Base-by-base conservation (phyloP, 2,329 filamentous ascomycete species). In the Graphilbum fragrans region DNA sequence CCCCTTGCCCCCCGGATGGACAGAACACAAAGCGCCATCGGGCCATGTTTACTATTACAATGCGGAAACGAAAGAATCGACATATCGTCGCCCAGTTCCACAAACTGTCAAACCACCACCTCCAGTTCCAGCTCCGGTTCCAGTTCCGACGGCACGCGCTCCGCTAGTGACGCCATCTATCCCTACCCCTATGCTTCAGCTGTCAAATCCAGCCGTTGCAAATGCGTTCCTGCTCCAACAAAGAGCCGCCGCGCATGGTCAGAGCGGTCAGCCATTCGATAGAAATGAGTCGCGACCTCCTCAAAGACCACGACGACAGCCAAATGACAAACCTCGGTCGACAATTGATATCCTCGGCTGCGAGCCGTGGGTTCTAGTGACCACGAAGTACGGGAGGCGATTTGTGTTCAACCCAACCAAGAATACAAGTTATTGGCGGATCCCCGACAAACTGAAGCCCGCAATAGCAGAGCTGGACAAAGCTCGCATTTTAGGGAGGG, bases 1-100 rank as follows among this genome's bases (percentile, higher is more conserved):
- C n/a, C n/a, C n/a, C n/a, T n/a, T n/a, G n/a, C n/a, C n/a, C n/a
- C n/a, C n/a, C n/a, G n/a, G n/a, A n/a, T 95, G 88, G 88, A 86
- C 83, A n/a, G 85, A 94, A 60, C 87, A 95, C 63, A 88, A 80
- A 61, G 86, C 88, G 40, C 88, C 87, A 6, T 81, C 82, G 39
- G 86, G 86, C 5, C 87, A 94, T 59, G 71, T 72, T 22, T 95
- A 94, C 64, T 95, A 88, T 62, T 92, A 93, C 65, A 82, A 94
- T 63, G 68, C 78, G 36, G 67, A 73, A 42, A 90, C 85, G 1
- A 86, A 92, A 53, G 74, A 85, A 53, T 94, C 88, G 1, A 94
- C 88, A 35, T 95, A 94, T 59, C 82, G 72, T 32, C 77, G 86
- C 27, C 88, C 88, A n/a, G n/a, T 29, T 29, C 25, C 14, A 8